phyloP scores from a whole-genome alignment of 805 yeast genomes.

The Saturnispora mendoncae region DNA sequence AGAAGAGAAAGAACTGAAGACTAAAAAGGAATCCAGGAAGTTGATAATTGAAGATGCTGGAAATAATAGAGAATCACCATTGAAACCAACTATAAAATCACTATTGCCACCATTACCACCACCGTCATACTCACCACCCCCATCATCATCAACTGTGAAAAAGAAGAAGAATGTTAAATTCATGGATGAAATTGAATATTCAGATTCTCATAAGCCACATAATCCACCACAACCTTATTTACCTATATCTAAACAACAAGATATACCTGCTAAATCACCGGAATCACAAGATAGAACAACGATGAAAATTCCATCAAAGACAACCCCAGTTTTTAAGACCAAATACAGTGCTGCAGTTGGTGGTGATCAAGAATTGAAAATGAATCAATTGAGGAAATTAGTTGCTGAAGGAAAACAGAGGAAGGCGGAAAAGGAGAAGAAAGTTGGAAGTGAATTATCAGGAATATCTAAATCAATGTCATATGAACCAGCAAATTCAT shows the following conservation, averaged over 20 bases:
- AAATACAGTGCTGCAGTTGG: no score
- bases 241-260: no score
- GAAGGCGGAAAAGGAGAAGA: not conserved
- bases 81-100: not conserved
- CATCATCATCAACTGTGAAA: not conserved
- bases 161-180: not conserved
- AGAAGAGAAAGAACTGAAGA: no score
- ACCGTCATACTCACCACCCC: not conserved
- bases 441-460: no score
- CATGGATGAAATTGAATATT: no score
- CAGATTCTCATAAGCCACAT: not conserved
- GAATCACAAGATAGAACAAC: no score
- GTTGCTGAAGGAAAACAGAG: not conserved
- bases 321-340: no score
- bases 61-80: not conserved
- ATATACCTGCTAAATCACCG: no score
- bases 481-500: not conserved
- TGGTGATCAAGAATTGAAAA: not conserved
- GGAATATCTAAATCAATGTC: no score
- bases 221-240: not conserved
- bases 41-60: not conserved
- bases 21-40: not conserved
- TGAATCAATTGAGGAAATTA: not conserved
- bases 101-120: conserved; percentile 1
- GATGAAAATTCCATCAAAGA: no score